These are phyloP conservation scores for Limtongia smithiae DNA, from an alignment of 805 yeast species.

Conservation along the genomic window DNA sequence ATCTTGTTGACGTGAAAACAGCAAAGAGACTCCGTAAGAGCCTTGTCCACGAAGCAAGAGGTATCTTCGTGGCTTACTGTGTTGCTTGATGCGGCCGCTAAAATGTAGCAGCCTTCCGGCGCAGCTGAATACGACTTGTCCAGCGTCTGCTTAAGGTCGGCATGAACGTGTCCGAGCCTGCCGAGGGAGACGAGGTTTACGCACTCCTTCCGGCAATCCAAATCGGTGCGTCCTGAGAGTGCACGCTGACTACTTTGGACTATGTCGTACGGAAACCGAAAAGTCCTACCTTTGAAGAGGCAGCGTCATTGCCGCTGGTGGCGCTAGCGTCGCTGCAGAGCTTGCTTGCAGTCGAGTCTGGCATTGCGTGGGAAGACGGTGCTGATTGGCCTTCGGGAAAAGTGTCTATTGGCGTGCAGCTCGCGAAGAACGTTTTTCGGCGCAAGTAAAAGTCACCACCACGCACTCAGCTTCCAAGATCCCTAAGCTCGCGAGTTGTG, in stretches of 20 bases:
- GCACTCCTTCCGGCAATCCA: too few species aligned
- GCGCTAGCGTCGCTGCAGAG: slow-evolving; percentile 23
- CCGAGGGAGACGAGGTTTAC: too few species aligned
- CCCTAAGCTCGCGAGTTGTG: slow-evolving; percentile 12
- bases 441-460: slow-evolving; percentile 24
- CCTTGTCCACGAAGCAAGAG: slow-evolving; percentile 9
- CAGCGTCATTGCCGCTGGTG: slow-evolving; percentile 29
- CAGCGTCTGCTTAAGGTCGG: too few species aligned
- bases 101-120: slow-evolving; percentile 25
- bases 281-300: slow-evolving; percentile 23
- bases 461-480: slow-evolving; percentile 30
- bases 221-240: slow-evolving; percentile 26
- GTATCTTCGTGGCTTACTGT: neutral
- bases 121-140: slow-evolving; percentile 28
- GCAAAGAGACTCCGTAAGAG: slow-evolving; percentile 20
- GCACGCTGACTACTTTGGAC: slow-evolving; percentile 4
- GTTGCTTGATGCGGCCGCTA: neutral
- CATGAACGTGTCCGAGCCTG: too few species aligned
- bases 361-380: slow-evolving; percentile 22
- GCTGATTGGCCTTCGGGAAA: slow-evolving; percentile 19
- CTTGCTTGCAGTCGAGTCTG: slow-evolving; percentile 4
- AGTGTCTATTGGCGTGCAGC: slow-evolving; percentile 28
- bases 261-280: slow-evolving; percentile 21
- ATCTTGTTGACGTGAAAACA: slow-evolving; percentile 28
- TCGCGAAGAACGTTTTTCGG: slow-evolving; percentile 30